Evolutionary conservation across 768 basidiomycete species (phyloP), one percentile per base, ranked within the genome.

Genomic region (Kondoa subrosea): DNA sequence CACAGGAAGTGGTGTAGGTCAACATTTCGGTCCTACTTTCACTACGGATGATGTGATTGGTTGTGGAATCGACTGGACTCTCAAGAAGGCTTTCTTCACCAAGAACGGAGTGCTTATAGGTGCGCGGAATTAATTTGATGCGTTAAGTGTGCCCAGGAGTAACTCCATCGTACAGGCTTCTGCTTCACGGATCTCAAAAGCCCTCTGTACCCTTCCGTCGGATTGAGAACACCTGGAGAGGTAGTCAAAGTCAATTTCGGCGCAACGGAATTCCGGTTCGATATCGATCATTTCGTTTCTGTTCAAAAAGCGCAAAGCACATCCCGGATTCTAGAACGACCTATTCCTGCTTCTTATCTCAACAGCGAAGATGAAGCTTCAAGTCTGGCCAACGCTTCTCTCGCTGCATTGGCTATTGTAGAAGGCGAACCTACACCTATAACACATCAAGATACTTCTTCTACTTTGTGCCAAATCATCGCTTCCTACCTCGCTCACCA

Each of bases 181-280:
- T 50, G 64, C 64, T 50, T 65, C 21, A n/a, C 3, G 33, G 27
- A 29, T 34, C 34, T 34, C 25, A n/a, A n/a, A 50, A 26, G 56
- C 56, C 27, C 85, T 27, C 75, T 95, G 29, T 91, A 86, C 74
- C 92, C 93, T 1, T 85, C 88, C n/a, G 82, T 95, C 67, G 92
- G 91, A 29, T 80, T 97, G 66, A 87, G 88, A 63, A 86, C 91
- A 73, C 78, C 81, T 0, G 83, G 83, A 34, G 93, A 97, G 77
- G 80, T 83, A 15, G 78, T 96, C 50, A 83, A 84, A 34, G 86
- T 85, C 73, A 96, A 97, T 79, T 92, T 97, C 76, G 90, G 90
- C 30, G 85, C 86, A 74, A 84, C 83, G 8, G 81, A 85, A 1
- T 97, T 96, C 83, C 82, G 81, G 72, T 96, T 84, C 76, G 91